Conservation (phyloP, 805 yeast genomes). For the Zygosaccharomyces bailii region DNA sequence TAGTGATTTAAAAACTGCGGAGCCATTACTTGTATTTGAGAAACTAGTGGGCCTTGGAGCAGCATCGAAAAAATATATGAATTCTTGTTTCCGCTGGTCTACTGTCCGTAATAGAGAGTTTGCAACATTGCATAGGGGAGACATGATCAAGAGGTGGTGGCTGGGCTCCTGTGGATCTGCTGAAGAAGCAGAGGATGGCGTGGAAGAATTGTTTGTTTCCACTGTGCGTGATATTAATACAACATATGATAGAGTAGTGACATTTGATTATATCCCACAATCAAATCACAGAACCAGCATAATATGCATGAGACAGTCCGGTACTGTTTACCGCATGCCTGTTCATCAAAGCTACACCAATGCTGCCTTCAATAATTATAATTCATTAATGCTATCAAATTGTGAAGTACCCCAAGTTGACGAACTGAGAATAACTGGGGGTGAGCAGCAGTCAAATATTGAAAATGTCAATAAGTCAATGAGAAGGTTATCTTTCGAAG, state of each 20-base stretch:
- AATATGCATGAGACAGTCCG: constrained; percentile 88
- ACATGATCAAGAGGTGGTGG: constrained; percentile 74
- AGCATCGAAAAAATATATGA: constrained; percentile 54
- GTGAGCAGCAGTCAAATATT: constrained; percentile 19
- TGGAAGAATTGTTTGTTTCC: constrained; percentile 68
- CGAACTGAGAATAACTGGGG: constrained; percentile 27
- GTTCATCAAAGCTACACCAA: constrained; percentile 64
- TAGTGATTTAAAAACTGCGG: constrained; percentile 39
- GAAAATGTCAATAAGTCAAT: constrained; percentile 23
- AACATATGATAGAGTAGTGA: constrained; percentile 74
- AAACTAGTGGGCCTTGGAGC: constrained; percentile 56
- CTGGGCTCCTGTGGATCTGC: constrained; percentile 52
- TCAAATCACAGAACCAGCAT: constrained; percentile 59
- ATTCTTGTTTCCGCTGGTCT: constrained; percentile 68
- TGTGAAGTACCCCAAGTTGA: constrained; percentile 31
- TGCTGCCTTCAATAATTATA: constrained; percentile 62
- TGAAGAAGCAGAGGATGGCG: constrained; percentile 21
- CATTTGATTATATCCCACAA: constrained; percentile 75
- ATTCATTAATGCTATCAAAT: constrained; percentile 58
- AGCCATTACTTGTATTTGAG: constrained; percentile 57
- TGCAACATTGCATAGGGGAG: constrained; percentile 76
- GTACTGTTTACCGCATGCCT: constrained; percentile 78
- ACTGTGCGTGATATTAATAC: constrained; percentile 71
- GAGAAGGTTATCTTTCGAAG: constrained; percentile 32
- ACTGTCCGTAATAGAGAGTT: constrained; percentile 65